These are phyloP conservation scores for Pontederia paniculata DNA, from an alignment of 176 grass and related monocot species.

Conservation along the genomic window DNA sequence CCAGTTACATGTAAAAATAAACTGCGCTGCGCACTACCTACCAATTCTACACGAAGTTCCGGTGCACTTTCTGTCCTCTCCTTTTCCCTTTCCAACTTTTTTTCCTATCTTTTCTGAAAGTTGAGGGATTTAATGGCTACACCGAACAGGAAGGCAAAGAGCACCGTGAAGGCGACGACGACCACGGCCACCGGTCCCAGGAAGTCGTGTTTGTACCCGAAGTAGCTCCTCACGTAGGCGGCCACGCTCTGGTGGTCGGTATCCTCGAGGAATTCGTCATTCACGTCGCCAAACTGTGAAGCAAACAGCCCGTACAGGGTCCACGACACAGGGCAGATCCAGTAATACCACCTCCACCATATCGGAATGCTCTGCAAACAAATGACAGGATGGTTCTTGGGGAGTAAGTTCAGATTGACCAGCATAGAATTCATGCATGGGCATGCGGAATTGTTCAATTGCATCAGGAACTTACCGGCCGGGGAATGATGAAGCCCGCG, in stretches of 20 bases:
- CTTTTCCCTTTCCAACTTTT: no score
- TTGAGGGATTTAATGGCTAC: neutral
- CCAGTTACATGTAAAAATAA: no score
- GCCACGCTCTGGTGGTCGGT: neutral
- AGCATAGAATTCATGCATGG: no score
- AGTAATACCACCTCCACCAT: slow-evolving; percentile 7
- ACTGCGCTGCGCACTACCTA: no score
- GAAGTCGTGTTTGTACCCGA: slow-evolving; percentile 1
- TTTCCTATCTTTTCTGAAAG: slow-evolving; percentile 5
- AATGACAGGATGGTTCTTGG: no score
- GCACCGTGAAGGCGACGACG: slow-evolving; percentile 1
- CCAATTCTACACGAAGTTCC: no score
- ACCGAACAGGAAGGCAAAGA: slow-evolving; percentile 3
- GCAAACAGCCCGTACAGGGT: neutral
- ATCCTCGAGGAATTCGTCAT: neutral
- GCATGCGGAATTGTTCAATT: no score
- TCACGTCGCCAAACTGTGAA: neutral
- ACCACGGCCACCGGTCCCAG: neutral
- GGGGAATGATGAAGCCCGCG: slow-evolving; percentile 64
- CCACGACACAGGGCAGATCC: slow-evolving; percentile 2
- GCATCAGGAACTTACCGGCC: slow-evolving; percentile 37
- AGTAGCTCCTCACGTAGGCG: neutral
- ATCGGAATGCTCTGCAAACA: neutral
- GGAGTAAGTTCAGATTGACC: no score
- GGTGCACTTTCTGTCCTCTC: no score